Evolutionary conservation across 1,284 basidiomycete species (phyloP).

Genomic region (Anthracocystis setariae): DNA sequence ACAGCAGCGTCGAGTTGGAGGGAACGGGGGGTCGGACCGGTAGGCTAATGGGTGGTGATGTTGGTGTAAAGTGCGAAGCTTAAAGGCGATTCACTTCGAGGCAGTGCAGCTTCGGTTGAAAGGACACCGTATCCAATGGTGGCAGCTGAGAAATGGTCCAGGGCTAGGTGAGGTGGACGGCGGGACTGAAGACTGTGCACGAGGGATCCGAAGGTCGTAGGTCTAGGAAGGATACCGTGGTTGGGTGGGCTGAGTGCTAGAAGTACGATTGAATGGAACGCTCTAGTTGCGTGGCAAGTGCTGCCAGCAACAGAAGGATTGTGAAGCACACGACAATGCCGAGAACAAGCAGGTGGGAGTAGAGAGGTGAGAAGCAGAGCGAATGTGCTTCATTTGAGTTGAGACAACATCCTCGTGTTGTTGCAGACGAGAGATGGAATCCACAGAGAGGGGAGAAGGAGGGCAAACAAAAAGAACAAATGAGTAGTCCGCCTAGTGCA

Average conservation of each 20-base stretch:
- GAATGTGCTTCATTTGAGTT: conserved; percentile 11
- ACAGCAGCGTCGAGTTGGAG: neutral
- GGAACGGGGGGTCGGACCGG: conserved; percentile 1
- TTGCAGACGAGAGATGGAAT: neutral
- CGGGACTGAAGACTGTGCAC: too few relatives aligned
- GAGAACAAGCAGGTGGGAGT: neutral
- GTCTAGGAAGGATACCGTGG: neutral
- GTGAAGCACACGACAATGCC: neutral
- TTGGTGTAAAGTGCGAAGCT: too few relatives aligned
- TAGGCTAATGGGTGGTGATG: neutral
- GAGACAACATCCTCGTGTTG: conserved; percentile 1
- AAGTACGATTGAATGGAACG: neutral
- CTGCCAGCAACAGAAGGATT: neutral
- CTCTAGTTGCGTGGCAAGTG: neutral
- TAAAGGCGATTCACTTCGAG: neutral
- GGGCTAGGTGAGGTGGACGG: too few relatives aligned
- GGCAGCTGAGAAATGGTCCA: too few relatives aligned
- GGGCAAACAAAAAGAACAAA: neutral
- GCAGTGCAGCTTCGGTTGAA: neutral
- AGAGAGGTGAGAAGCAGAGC: conserved; percentile 1
- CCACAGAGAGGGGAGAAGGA: neutral
- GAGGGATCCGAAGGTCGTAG: too few relatives aligned
- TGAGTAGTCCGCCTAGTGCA: neutral
- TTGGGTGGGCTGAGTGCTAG: neutral
- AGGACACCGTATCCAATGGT: too few relatives aligned